Conservation (phyloP, 176 grass and related monocot genomes). For the Stipa capillata region DNA sequence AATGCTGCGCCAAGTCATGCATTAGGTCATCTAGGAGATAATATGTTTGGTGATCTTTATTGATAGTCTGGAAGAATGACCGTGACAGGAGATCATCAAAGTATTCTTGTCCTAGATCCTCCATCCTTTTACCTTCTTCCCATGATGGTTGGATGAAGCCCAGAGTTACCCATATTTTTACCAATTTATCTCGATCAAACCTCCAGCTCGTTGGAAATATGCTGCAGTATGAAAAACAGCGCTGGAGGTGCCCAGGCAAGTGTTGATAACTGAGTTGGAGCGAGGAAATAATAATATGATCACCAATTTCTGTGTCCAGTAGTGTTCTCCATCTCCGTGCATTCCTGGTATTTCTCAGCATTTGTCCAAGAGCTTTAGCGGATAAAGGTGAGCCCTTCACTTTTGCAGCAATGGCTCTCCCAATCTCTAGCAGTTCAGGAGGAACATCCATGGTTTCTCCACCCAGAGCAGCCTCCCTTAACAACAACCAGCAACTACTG, state of each 20-base stretch:
- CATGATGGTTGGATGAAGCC: constrained; percentile 21
- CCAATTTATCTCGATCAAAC: constrained; percentile 29
- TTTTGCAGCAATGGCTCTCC: constrained; percentile 6
- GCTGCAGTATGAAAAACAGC: constrained; percentile 60
- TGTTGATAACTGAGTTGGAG: constrained; percentile 47
- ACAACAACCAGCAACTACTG: constrained; percentile 23
- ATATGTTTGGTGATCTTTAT: not conserved
- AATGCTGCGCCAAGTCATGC: constrained; percentile 29
- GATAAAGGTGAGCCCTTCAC: constrained; percentile 43
- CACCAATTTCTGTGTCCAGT: constrained; percentile 19
- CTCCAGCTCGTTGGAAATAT: constrained; percentile 44
- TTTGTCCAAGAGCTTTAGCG: constrained; percentile 30
- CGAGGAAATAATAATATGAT: constrained; percentile 26
- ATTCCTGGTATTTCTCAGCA: constrained; percentile 31
- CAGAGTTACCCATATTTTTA: constrained; percentile 40
- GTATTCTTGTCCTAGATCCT: constrained; percentile 37
- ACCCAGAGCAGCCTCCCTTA: constrained; percentile 26
- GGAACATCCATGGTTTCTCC: not conserved
- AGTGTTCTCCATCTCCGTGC: constrained; percentile 28
- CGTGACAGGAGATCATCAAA: constrained; percentile 38
- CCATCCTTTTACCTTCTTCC: not conserved
- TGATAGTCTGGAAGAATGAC: constrained; percentile 36
- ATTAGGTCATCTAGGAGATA: constrained; percentile 39
- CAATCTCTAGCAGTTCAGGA: constrained; percentile 22
- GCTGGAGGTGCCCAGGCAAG: constrained; percentile 37